Base-by-base conservation (phyloP, 352 stramenopile genomes). In the Globisporangium cystogenes region DNA sequence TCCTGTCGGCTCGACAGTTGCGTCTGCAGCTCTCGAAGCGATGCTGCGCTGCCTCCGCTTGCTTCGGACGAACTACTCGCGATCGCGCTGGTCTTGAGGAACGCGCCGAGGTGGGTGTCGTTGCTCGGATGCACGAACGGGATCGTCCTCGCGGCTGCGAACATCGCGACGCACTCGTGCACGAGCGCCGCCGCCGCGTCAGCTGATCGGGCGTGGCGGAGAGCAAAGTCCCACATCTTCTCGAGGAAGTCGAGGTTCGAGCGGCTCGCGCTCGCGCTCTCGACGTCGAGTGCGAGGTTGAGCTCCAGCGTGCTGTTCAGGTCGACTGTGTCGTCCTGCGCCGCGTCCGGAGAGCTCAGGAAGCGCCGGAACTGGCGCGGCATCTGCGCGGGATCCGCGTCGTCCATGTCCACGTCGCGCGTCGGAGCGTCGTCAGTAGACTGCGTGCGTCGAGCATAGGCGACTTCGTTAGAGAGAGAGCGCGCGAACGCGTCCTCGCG, bases 181-280 rank as follows among this genome's bases (percentile, higher is more conserved):
- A 64, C 40, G 7, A 60, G 29, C 15, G 31, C 14, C n/a, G 41
- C 46, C 14, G 52, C 42, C 33, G 5, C 10, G 7, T 60, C 57
- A 26, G 43, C 27, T 15, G 44, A 42, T 15, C 18, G 2, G 0
- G 31, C 51, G 31, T 59, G 41, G 1, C 8, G 12, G 29, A 59
- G 23, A n/a, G 36, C 57, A 64, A 64, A 64, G 4, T 39, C 51
- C 57, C 57, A 64, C 45, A 60, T 42, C 26, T 59, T 52, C 46
- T 64, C 57, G 2, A 60, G 27, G 4, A 64, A 50, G 27, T 64
- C 57, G 20, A 54, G 23, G 11, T 64, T 51, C 4, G 51, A 48
- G 15, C 51, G 57, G n/a, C 23, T 44, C 27, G 44, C 36, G 26
- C 3, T 29, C 4, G 29, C 51, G 11, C 24, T 21, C 3, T 64